phyloP scores from a whole-genome alignment of 352 stramenopile species.

The Pythium vanterpoolii region DNA sequence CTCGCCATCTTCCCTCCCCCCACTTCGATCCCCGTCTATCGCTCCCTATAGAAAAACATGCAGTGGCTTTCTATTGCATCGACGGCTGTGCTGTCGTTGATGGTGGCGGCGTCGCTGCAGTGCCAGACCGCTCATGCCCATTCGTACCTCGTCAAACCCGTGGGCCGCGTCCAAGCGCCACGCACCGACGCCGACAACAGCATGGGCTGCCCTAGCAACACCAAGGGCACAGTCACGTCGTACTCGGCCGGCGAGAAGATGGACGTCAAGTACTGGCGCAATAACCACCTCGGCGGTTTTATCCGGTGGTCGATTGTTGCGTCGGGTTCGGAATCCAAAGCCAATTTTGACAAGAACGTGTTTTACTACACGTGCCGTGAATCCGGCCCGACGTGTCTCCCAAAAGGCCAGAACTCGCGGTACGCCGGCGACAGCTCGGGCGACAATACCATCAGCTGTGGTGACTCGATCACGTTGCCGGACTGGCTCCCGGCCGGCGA shows the following conservation, averaged over 20 bases:
- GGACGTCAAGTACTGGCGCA: constrained; percentile 28
- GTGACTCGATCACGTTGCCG: constrained; percentile 20
- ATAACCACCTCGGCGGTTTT: constrained; percentile 33
- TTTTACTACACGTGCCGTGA: constrained; percentile 33
- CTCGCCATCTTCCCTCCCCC: neutral
- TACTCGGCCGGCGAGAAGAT: constrained; percentile 20
- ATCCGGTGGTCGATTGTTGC: constrained; percentile 29
- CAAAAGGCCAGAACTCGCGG: constrained; percentile 8
- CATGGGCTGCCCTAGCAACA: constrained; percentile 20
- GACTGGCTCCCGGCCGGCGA: constrained; percentile 15
- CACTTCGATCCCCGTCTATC: neutral
- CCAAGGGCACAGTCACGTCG: constrained; percentile 13
- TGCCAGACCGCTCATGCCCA: neutral
- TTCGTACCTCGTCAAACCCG: constrained; percentile 8
- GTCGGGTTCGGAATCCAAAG: constrained; percentile 20
- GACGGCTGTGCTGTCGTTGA: neutral
- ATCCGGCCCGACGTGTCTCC: constrained; percentile 21
- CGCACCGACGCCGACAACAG: neutral
- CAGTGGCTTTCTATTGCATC: neutral
- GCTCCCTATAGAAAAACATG: neutral
- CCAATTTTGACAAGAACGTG: constrained; percentile 20
- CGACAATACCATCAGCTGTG: constrained; percentile 17
- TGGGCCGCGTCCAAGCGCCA: constrained; percentile 5
- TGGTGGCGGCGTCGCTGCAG: neutral
- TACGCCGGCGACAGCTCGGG: constrained; percentile 15